Percentiles rank a stretch among this genome's conserved stretches.
Evolutionary conservation across 352 stramenopile genomes (phyloP).

Genomic region (Phytophthora boehmeriae): DNA sequence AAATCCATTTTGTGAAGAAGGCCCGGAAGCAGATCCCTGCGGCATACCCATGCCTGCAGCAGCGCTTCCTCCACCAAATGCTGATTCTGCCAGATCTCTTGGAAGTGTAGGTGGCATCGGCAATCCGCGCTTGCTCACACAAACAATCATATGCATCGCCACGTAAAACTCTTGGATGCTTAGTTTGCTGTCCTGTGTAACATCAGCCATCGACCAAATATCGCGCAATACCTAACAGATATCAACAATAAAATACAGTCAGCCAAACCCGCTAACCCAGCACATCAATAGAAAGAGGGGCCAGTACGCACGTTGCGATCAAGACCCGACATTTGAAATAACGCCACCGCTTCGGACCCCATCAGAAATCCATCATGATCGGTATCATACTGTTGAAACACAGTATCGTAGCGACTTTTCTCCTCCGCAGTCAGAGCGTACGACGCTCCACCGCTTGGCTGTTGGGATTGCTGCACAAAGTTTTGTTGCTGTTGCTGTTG

Average conservation of each 20-base stretch:
- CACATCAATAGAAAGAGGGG: conserved; percentile 1
- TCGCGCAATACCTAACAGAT: conserved; percentile 69
- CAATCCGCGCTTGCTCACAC: conserved; percentile 90
- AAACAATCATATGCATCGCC: conserved; percentile 97
- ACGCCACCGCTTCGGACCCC: conserved; percentile 86
- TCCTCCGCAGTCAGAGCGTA: conserved; percentile 92
- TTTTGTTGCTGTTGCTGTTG: background rate
- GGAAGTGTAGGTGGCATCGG: conserved; percentile 76
- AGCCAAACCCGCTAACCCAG: conserved; percentile 2
- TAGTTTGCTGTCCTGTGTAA: conserved; percentile 91
- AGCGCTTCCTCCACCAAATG: conserved; percentile 42
- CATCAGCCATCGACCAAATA: conserved; percentile 94
- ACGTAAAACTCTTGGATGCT: conserved; percentile 94
- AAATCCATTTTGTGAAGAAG: conserved; percentile 29
- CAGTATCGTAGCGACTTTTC: conserved; percentile 88
- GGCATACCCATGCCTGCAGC: conserved; percentile 11
- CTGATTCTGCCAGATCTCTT: conserved; percentile 64
- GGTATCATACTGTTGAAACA: conserved; percentile 93
- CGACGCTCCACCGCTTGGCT: conserved; percentile 13
- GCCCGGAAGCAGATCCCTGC: conserved; percentile 9
- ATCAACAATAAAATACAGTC: conserved; percentile 1
- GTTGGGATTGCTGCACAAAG: conserved; percentile 9
- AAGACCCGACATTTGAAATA: conserved; percentile 95
- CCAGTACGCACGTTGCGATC: conserved; percentile 75
- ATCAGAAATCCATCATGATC: conserved; percentile 92